Evolutionary conservation across 495 filamentous ascomycete species (phyloP).

Genomic region (Astrocystis sublimbata): DNA sequence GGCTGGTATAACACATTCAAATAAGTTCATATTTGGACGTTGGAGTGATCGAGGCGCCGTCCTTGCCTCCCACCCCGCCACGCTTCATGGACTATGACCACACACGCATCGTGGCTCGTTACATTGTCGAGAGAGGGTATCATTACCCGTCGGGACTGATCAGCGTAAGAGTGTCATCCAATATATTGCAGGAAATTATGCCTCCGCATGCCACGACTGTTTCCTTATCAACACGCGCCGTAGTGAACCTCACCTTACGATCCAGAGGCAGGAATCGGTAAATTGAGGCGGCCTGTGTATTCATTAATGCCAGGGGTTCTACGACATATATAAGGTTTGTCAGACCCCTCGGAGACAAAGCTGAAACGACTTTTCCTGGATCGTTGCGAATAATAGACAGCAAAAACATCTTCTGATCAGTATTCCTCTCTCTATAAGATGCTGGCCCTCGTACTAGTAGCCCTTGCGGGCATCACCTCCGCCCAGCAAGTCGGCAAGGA

Average conservation of each 20-base stretch:
- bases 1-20: background rate
- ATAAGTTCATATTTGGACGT: background rate
- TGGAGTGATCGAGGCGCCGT: background rate
- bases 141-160: conserved; percentile 29
- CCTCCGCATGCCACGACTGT: conserved; percentile 19
- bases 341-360: background rate
- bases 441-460: conserved; percentile 38
- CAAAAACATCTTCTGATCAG: conserved; percentile 14
- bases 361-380: background rate
- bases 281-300: background rate
- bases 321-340: conserved; percentile 19
- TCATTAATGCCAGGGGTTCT: conserved; percentile 14
- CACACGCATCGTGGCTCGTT: background rate
- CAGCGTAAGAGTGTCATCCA: conserved; percentile 22
- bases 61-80: background rate
- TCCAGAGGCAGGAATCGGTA: conserved; percentile 7
- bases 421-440: conserved; percentile 30
- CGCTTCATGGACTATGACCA: background rate
- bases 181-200: conserved; percentile 25
- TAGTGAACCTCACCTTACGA: conserved; percentile 23
- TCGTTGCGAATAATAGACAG: background rate
- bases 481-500: conserved; percentile 61
- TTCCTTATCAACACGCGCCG: conserved; percentile 25
- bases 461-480: conserved; percentile 44
- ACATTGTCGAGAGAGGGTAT: conserved; percentile 10